Percentiles rank a stretch among this genome's conserved stretches.
phyloP scores from a whole-genome alignment of 257 asterid species.

The Cordia subcordata region DNA sequence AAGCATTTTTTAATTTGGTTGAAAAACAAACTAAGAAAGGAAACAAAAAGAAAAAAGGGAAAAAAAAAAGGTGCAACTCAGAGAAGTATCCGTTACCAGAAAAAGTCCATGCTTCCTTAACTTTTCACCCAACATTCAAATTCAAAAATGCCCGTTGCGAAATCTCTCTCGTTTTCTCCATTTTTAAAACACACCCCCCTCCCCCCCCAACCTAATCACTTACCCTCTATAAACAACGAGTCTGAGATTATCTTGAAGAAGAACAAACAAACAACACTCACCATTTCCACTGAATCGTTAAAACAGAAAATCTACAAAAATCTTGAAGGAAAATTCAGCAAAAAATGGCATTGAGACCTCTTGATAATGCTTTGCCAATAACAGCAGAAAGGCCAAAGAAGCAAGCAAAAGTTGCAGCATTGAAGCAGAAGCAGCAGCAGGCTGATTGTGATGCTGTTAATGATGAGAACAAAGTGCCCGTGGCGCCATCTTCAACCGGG shows the following conservation, averaged over 20 bases:
- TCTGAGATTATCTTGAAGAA: conserved; percentile 15
- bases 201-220: conserved; percentile 13
- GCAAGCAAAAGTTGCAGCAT: conserved; percentile 45
- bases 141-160: conserved; percentile 66
- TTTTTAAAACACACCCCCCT: conserved; percentile 20
- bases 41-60: not conserved
- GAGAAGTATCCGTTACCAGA: conserved; percentile 41
- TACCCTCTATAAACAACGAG: conserved; percentile 10
- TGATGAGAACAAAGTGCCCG: conserved; percentile 68
- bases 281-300: not conserved
- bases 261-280: conserved; percentile 1
- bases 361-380: conserved; percentile 68
- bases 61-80: not conserved
- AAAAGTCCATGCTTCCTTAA: conserved; percentile 5
- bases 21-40: not conserved
- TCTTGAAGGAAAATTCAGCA: not conserved
- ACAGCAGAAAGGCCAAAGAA: conserved; percentile 68
- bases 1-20: too few species aligned
- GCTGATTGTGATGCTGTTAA: conserved; percentile 38
- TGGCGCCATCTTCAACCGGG: conserved; percentile 17
- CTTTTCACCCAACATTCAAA: conserved; percentile 38
- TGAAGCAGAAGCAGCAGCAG: conserved; percentile 46
- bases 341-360: conserved; percentile 78
- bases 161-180: conserved; percentile 15
- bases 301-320: not conserved